Base-by-base conservation (phyloP, 192 early-diverging fungal species). In the Podila clonocystis region DNA sequence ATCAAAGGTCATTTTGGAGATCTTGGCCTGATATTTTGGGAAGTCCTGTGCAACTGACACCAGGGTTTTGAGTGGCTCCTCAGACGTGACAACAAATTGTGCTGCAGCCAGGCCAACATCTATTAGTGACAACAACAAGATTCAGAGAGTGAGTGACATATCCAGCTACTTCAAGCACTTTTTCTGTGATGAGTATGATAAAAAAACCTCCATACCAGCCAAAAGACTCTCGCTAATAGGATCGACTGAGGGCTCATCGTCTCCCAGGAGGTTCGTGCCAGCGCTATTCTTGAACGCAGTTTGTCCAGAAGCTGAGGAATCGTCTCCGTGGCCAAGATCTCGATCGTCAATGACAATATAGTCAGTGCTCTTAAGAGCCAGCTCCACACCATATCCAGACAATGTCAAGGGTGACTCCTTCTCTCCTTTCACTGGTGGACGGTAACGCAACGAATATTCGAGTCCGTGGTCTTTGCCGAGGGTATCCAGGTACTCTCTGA, bases 301-400 rank as follows among this genome's bases (percentile, higher is more conserved):
- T 33, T 76, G 72, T 60, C 61, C 60, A 34, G 59, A 45, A 5
- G 68, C 62, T 3, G 41, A 17, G 22, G 30, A 30, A 17, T 76
- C 78, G 58, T 73, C 55, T 49, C 84, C 72, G 29, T 70, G 78
- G 45, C 83, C 87, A 62, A 90, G 83, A 52, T 92, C 87, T 26
- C 97, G 91, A 82, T 99, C 98, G 70, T 99, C 98, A 49, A 93
- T 93, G 22, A 96, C 96, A 82, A 95, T 93, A 85, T 99, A 99
- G 75, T 99, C 98, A 9, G 95, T 96, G 62, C 90, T 98, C 84
- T 99, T 99, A n/a, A 99, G 71, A 15, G 91, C 93, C 48, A 99
- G 86, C 77, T 96, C 96, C 11, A 96, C 95, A 3, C 97, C 96
- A 67, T 97, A 99, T 65, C 98, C 98, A 13, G 91, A 82, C 30